Evolutionary conservation across 2,329 filamentous ascomycete genomes (phyloP), one percentile per base, ranked within the genome.

Genomic region (Passalora sequoiae): DNA sequence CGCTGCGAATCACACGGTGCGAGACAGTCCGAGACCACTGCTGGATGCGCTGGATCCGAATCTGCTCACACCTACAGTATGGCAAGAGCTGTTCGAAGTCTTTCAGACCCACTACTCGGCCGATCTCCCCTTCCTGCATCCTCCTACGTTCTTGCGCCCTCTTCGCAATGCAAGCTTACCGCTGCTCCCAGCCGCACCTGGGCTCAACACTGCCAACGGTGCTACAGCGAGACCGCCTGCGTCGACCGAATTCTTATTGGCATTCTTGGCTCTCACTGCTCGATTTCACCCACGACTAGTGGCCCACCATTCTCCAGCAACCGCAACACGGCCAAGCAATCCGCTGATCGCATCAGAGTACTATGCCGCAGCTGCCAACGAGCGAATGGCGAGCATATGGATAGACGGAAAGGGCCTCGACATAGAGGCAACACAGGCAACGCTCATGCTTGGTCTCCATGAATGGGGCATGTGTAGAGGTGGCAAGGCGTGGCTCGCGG

Each of bases 61-160:
- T 0, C 72, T 83, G 39, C 68, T 88, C 19, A 85, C 80, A 1
- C 70, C 76, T 22, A 70, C 78, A 38, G 64, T 86, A 4, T 88
- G 83, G 83, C 75, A 75, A 29, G 77, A 85, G 56, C 66, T 87
- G 27, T 83, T 84, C 54, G 77, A 78, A 53, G 77, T 86, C 20
- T 87, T 83, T 62, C 79, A 82, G 55, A 70, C 81, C 30, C 82
- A 88, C 59, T 87, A 83, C 60, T 80, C 80, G 0, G 80, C 83
- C 1, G 83, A 87, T 58, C 71, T 88, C 28, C 79, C 83, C 0
- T 88, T 88, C 56, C 62, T 88, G 6, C 83, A 87, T 58, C 69
- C 81, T 4, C 75, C 78, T 2, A 83, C 77, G 0, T 77, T 86
- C 51, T 64, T 76, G 41, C 66, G 69, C 36, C 72, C 73, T 46